phyloP scores from a whole-genome alignment of 129 eudicot species.

The Flaveria sonorensis region DNA sequence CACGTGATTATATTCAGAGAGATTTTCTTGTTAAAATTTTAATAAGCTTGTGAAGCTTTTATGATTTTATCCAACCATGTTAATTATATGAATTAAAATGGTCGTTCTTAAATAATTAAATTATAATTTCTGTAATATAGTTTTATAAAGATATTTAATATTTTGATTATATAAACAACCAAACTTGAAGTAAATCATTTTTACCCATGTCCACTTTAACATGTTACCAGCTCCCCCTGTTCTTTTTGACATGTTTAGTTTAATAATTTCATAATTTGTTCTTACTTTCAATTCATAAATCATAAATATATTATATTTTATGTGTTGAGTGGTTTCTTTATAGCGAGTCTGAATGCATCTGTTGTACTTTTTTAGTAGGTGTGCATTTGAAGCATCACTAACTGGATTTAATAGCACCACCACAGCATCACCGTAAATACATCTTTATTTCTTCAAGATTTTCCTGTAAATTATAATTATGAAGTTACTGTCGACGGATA shows the following conservation, averaged over 20 bases:
- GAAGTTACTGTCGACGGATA: background rate
- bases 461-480: background rate
- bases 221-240: background rate
- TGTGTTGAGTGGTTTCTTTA: background rate
- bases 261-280: background rate
- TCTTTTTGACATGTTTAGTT: background rate
- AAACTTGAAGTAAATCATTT: background rate
- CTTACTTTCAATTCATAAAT: background rate
- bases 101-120: too few relatives aligned
- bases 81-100: too few relatives aligned
- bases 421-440: slow-evolving; percentile 15
- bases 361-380: slow-evolving; percentile 30
- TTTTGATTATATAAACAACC: too few relatives aligned
- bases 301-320: background rate
- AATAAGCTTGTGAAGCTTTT: too few relatives aligned
- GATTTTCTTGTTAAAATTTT: too few relatives aligned
- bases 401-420: slow-evolving; percentile 14
- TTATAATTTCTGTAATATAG: too few relatives aligned
- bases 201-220: background rate
- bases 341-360: background rate
- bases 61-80: too few relatives aligned
- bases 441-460: background rate
- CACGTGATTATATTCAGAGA: too few relatives aligned
- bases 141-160: too few relatives aligned
- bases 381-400: slow-evolving; percentile 31